phyloP scores from a whole-genome alignment of 2,329 filamentous ascomycete species.

The Cladosporium sp. region DNA sequence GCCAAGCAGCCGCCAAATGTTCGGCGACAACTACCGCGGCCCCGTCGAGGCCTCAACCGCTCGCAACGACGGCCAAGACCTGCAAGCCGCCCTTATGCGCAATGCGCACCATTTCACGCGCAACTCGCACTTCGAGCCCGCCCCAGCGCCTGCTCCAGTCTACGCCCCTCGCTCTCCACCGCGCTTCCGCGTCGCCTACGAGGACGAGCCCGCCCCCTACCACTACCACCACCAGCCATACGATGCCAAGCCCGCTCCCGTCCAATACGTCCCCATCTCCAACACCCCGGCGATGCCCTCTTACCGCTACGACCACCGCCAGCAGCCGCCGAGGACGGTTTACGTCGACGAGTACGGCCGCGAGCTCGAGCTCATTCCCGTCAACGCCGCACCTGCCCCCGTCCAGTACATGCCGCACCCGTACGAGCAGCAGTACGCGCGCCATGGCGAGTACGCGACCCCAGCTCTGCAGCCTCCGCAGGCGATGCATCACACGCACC shows the following conservation, averaged over 20 bases:
- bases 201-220: constrained; percentile 19
- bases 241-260: constrained; percentile 12
- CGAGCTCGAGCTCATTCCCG: constrained; percentile 24
- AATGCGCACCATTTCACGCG: constrained; percentile 3
- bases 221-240: constrained; percentile 13
- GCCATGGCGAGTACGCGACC: not conserved
- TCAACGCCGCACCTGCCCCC: constrained; percentile 23
- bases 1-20: constrained; percentile 15
- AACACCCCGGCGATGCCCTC: constrained; percentile 7
- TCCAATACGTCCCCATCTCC: constrained; percentile 21
- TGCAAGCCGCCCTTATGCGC: constrained; percentile 12
- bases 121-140: constrained; percentile 18
- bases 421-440: constrained; percentile 17
- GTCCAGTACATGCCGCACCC: constrained; percentile 23
- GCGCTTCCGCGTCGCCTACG: constrained; percentile 21
- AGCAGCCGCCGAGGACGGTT: constrained; percentile 20
- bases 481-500: not conserved
- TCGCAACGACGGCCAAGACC: constrained; percentile 12
- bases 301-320: constrained; percentile 16
- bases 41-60: constrained; percentile 9
- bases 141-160: constrained; percentile 17
- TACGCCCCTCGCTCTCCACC: constrained; percentile 17
- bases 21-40: constrained; percentile 3
- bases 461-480: not conserved
- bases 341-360: constrained; percentile 31